Evolutionary conservation across 2,329 filamentous ascomycete genomes (phyloP).

Genomic region (Ceratocystis colombiana): DNA sequence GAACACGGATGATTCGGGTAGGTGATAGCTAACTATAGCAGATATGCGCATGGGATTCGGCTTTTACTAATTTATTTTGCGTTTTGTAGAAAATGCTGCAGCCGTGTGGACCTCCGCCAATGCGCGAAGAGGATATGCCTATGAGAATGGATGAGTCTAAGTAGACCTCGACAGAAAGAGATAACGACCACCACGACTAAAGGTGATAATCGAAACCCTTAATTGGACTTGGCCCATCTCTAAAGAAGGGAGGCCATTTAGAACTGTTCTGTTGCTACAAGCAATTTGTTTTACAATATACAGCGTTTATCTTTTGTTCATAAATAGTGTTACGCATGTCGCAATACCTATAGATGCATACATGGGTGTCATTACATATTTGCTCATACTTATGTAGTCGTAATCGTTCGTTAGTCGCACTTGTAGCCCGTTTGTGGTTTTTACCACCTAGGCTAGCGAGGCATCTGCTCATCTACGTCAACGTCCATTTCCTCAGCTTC

Average conservation of each 20-base stretch:
- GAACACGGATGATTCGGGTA: conserved; percentile 68
- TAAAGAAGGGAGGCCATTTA: too few relatives aligned
- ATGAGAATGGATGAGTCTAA: conserved; percentile 24
- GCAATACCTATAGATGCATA: too few relatives aligned
- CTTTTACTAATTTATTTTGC: too few relatives aligned
- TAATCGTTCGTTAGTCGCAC: not conserved
- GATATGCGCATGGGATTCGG: too few relatives aligned
- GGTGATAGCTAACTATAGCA: conserved; percentile 26
- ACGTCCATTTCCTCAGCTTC: conserved; percentile 21
- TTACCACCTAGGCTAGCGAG: not conserved
- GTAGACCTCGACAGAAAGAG: not conserved
- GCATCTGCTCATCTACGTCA: conserved; percentile 26
- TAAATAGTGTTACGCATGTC: too few relatives aligned
- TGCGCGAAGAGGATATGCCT: conserved; percentile 41
- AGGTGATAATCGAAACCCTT: too few relatives aligned
- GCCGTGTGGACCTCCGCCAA: conserved; percentile 48
- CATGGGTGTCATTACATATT: too few relatives aligned
- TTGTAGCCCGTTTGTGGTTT: not conserved
- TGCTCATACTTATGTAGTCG: not conserved
- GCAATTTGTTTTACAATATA: too few relatives aligned
- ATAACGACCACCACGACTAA: too few relatives aligned
- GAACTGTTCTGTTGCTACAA: too few relatives aligned
- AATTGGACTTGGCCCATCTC: too few relatives aligned
- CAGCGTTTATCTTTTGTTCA: too few relatives aligned
- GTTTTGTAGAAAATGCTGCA: conserved; percentile 54